These are phyloP conservation scores for Lentinula detonsa DNA, from an alignment of 768 basidiomycete genomes.

Conservation along the genomic window DNA sequence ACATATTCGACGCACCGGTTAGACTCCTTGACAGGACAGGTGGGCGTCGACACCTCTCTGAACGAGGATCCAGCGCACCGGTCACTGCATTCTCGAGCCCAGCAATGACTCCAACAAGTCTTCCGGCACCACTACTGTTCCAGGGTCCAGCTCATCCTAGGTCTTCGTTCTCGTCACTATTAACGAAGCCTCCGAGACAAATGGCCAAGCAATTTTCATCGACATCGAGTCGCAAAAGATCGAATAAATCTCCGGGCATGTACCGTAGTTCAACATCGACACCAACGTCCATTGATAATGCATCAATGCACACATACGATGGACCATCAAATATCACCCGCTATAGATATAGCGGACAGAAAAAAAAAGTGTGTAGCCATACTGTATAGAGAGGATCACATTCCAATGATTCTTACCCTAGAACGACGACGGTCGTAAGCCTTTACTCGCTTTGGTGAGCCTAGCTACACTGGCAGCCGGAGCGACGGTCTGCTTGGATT, in stretches of 20 bases:
- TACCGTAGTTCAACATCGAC: not conserved
- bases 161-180: not conserved
- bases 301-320: not conserved
- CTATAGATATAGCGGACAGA: constrained; percentile 2
- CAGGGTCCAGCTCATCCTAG: constrained; percentile 41
- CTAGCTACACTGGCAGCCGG: not conserved
- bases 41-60: constrained; percentile 14
- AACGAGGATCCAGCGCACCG: not conserved
- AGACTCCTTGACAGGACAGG: constrained; percentile 28
- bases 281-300: not conserved
- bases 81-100: not conserved
- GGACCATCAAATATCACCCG: constrained; percentile 3
- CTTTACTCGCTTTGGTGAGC: not conserved
- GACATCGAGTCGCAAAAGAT: not conserved
- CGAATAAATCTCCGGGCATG: not conserved
- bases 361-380: not conserved
- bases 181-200: not conserved
- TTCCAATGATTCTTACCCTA: not conserved
- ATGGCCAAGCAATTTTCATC: too few species aligned
- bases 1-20: constrained; percentile 46
- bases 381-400: not conserved
- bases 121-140: constrained; percentile 40
- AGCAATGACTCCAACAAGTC: not conserved
- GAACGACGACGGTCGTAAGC: constrained; percentile 1
- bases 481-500: not conserved